phyloP scores from a whole-genome alignment of 2,329 filamentous ascomycete species.

The Beauveria sp. region DNA sequence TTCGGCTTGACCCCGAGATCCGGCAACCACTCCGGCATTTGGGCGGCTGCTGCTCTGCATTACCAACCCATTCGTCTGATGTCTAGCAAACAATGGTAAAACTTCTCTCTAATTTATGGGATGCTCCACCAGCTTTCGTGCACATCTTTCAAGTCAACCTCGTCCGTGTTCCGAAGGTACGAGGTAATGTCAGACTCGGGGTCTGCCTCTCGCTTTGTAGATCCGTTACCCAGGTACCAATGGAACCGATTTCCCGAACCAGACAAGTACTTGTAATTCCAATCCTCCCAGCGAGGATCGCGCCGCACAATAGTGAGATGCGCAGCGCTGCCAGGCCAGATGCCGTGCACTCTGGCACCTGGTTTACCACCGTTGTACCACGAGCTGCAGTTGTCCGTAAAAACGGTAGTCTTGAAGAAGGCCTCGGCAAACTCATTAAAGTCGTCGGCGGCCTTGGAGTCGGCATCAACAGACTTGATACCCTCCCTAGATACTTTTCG shows the following conservation, averaged over 20 bases:
- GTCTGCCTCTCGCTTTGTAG: conserved; percentile 48
- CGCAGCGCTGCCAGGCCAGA: conserved; percentile 62
- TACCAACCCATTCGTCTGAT: not conserved
- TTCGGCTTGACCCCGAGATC: not conserved
- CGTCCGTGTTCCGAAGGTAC: conserved; percentile 50
- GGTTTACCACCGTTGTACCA: conserved; percentile 65
- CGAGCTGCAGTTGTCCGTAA: conserved; percentile 56
- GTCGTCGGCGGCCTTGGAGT: conserved; percentile 53
- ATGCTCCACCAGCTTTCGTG: conserved; percentile 62
- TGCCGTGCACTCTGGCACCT: conserved; percentile 55
- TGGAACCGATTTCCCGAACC: conserved; percentile 43
- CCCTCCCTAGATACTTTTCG: conserved; percentile 60
- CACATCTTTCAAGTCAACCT: conserved; percentile 52
- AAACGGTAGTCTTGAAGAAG: conserved; percentile 46
- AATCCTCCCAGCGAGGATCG: conserved; percentile 50
- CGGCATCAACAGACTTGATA: conserved; percentile 53
- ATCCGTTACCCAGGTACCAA: conserved; percentile 57
- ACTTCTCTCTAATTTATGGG: conserved; percentile 17
- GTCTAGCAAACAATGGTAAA: not conserved
- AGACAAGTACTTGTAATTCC: conserved; percentile 38
- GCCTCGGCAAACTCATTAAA: conserved; percentile 52
- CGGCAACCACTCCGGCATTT: not conserved
- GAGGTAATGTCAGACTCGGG: conserved; percentile 48
- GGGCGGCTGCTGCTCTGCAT: too few relatives aligned
- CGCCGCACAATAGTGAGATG: conserved; percentile 51